A percentile compares a stretch with the other conserved stretches of the same genome.
These are phyloP conservation scores for Populus ilicifolia DNA, from an alignment of 345 rosid species.

Conservation along the genomic window DNA sequence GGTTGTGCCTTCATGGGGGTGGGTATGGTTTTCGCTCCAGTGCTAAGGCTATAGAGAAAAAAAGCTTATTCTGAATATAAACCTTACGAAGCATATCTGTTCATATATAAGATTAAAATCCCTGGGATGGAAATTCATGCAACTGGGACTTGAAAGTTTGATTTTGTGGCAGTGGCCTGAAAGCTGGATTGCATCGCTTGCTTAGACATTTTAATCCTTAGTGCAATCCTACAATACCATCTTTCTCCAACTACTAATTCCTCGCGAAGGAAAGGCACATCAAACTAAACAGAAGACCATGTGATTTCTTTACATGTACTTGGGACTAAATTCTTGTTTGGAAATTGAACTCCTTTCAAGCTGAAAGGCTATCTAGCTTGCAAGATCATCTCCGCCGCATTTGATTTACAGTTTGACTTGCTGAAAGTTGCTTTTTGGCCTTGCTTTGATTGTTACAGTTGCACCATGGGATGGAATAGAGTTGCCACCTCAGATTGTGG, in stretches of 20 bases:
- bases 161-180: neutral
- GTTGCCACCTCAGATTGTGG: slow-evolving; percentile 26
- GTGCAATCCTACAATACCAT: neutral
- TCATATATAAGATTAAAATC: neutral
- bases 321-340: neutral
- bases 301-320: neutral
- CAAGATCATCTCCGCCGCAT: neutral
- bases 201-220: neutral
- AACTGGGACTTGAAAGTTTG: neutral
- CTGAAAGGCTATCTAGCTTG: neutral
- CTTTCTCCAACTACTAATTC: neutral
- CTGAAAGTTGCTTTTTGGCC: slow-evolving; percentile 6
- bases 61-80: neutral
- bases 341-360: neutral
- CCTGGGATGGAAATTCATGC: neutral
- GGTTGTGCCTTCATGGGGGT: neutral
- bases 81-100: neutral
- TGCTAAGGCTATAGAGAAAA: neutral
- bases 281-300: neutral
- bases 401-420: slow-evolving; percentile 6
- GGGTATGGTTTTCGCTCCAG: neutral
- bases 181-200: neutral
- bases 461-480: slow-evolving; percentile 67
- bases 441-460: slow-evolving; percentile 44
- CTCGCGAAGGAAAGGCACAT: neutral